A percentile compares a stretch with the other conserved stretches of the same genome.
Evolutionary conservation across 169 alveolate species (phyloP).

Genomic region (Perkinsus chesapeaki): DNA sequence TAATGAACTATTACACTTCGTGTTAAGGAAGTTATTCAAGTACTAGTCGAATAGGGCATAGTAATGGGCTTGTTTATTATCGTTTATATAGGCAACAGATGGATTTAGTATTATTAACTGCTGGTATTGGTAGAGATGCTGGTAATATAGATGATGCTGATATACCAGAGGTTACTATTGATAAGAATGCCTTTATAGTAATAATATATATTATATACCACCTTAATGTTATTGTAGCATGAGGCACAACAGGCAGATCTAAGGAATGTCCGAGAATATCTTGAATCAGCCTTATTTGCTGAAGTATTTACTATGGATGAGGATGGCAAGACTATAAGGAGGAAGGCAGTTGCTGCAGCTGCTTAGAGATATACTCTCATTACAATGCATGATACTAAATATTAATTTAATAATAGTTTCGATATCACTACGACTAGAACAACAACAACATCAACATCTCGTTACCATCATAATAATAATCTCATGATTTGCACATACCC

Average conservation of each 20-base stretch:
- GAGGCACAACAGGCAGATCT: neutral
- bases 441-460: no score
- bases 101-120: neutral
- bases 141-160: neutral
- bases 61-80: neutral
- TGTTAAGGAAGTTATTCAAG: neutral
- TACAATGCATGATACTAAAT: neutral
- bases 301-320: neutral
- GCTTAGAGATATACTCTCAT: neutral
- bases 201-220: neutral
- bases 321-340: neutral
- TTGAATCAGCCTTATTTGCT: neutral
- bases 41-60: neutral
- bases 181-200: neutral
- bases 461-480: neutral
- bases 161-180: neutral
- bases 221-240: neutral
- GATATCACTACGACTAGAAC: no score
- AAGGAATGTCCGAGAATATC: neutral
- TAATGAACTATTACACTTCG: neutral
- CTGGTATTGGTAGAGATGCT: slow-evolving; percentile 1
- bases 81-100: neutral
- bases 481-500: neutral
- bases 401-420: neutral
- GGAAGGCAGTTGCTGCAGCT: neutral